phyloP scores from a whole-genome alignment of 495 filamentous ascomycete species.

The Amorphotheca resinae region DNA sequence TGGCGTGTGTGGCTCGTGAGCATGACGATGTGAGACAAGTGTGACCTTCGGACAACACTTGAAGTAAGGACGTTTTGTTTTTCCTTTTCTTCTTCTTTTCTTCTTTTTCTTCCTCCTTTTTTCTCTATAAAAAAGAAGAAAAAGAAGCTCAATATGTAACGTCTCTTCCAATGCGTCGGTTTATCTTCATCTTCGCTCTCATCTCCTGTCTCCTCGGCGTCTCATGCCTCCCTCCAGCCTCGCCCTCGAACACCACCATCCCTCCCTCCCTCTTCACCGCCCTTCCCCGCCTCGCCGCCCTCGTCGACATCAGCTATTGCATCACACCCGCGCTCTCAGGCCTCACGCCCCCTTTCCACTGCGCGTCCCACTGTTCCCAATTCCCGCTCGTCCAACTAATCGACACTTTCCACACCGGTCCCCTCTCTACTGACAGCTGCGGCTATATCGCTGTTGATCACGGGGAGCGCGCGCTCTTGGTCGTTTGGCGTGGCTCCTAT shows the following conservation, averaged over 20 bases:
- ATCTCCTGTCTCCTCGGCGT: too few species aligned
- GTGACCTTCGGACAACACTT: too few species aligned
- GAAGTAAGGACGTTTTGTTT: too few species aligned
- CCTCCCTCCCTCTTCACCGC: conserved; percentile 59
- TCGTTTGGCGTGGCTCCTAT: conserved; percentile 95
- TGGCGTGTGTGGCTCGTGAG: too few species aligned
- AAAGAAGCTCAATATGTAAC: too few species aligned
- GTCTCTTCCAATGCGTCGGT: too few species aligned
- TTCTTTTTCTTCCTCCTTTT: too few species aligned
- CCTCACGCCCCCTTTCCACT: conserved; percentile 68
- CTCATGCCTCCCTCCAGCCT: too few species aligned
- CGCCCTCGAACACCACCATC: conserved; percentile 28
- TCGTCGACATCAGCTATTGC: conserved; percentile 94
- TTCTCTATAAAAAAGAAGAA: too few species aligned
- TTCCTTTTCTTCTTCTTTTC: too few species aligned
- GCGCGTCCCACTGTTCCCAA: conserved; percentile 69
- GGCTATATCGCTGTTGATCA: conserved; percentile 88
- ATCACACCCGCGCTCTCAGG: conserved; percentile 74
- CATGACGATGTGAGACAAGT: too few species aligned
- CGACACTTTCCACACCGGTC: conserved; percentile 82
- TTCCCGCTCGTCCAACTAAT: conserved; percentile 70
- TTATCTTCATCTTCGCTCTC: too few species aligned
- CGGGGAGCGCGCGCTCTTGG: conserved; percentile 44
- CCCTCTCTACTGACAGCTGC: conserved; percentile 78
- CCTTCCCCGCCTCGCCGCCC: conserved; percentile 70